A percentile compares a stretch with the other conserved stretches of the same genome.
Conservation (phyloP, 306 rosid species). For the Datisca glomerata region DNA sequence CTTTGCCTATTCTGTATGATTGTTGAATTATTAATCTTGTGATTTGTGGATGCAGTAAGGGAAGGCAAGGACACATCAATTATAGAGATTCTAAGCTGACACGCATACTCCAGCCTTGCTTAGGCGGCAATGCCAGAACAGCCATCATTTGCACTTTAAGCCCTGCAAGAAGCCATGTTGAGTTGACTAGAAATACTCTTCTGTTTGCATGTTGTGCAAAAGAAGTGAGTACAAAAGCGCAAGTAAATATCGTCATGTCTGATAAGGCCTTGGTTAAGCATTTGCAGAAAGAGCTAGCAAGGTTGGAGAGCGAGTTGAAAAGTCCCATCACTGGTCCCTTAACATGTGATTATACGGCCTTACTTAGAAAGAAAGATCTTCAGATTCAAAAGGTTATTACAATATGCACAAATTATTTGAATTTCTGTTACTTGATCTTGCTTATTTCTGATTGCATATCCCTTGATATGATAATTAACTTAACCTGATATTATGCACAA, state of each 20-base stretch:
- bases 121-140: constrained; percentile 99
- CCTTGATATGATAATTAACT: no score
- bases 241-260: constrained; percentile 97
- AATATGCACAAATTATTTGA: neutral
- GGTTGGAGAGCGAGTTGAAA: constrained; percentile 88
- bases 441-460: no score
- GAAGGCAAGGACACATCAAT: constrained; percentile 82
- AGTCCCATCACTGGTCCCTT: constrained; percentile 51
- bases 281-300: constrained; percentile 85
- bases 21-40: constrained; percentile 7
- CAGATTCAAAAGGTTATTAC: constrained; percentile 75
- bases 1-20: no score
- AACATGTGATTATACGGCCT: constrained; percentile 44
- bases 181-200: constrained; percentile 95
- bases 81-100: constrained; percentile 97
- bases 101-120: constrained; percentile 90
- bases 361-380: constrained; percentile 89
- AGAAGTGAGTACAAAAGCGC: constrained; percentile 97
- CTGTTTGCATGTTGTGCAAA: constrained; percentile 96
- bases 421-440: neutral
- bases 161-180: constrained; percentile 93
- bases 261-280: constrained; percentile 97
- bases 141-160: constrained; percentile 97
- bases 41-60: constrained; percentile 56
- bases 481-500: no score